Conservation (phyloP, 768 basidiomycete species). For the Mycena pura region DNA sequence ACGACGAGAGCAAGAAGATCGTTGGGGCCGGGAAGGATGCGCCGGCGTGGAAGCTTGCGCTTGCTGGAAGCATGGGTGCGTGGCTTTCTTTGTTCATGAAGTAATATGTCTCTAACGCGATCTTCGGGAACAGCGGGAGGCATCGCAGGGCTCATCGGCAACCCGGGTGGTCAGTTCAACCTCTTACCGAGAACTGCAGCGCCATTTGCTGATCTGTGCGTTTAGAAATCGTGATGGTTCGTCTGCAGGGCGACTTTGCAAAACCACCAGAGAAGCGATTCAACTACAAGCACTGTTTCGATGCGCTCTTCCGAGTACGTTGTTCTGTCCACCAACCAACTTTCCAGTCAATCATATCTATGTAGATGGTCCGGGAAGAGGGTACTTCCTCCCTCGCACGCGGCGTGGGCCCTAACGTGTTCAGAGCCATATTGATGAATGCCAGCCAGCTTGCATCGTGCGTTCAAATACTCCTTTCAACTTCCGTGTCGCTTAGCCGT, state of each 20-base stretch:
- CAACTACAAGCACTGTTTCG: slow-evolving; percentile 90
- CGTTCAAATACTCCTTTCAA: slow-evolving; percentile 35
- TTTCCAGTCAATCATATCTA: background rate
- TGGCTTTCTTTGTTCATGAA: slow-evolving; percentile 22
- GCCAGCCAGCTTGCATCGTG: slow-evolving; percentile 91
- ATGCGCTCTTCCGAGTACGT: slow-evolving; percentile 85
- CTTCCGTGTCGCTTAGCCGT: background rate
- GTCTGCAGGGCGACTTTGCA: slow-evolving; percentile 90
- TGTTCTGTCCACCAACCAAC: background rate
- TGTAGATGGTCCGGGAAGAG: slow-evolving; percentile 87
- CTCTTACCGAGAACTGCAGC: background rate
- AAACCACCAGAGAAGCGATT: slow-evolving; percentile 88
- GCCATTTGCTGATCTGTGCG: background rate
- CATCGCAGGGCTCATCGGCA: slow-evolving; percentile 88
- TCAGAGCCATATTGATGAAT: slow-evolving; percentile 89
- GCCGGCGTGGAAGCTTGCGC: slow-evolving; percentile 81
- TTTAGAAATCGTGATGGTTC: slow-evolving; percentile 88
- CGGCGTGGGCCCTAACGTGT: slow-evolving; percentile 85
- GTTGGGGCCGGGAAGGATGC: slow-evolving; percentile 75
- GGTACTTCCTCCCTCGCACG: slow-evolving; percentile 76
- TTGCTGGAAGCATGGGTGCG: slow-evolving; percentile 87
- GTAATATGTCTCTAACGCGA: background rate
- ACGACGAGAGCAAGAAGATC: slow-evolving; percentile 88
- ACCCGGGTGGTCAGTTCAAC: slow-evolving; percentile 71
- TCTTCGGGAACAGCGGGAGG: slow-evolving; percentile 64